Conservation (phyloP, 176 grass and related monocot genomes). For the Echinochloa phyllopogon region DNA sequence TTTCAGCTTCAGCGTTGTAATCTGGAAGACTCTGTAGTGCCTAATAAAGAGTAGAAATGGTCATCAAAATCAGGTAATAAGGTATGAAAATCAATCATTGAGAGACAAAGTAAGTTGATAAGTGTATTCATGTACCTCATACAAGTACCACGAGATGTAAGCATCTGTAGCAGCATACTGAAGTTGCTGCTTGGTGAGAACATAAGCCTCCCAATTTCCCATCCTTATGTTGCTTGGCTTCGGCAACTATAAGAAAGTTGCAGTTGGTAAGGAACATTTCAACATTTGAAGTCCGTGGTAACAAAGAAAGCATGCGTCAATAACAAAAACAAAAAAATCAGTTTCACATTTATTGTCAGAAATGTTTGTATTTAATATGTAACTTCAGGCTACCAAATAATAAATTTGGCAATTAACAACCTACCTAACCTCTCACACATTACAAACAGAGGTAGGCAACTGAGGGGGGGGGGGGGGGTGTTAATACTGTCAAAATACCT, state of each 20-base stretch:
- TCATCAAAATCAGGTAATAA: not conserved
- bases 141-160: conserved; percentile 87
- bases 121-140: conserved; percentile 61
- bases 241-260: conserved; percentile 55
- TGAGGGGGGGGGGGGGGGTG: not conserved
- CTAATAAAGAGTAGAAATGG: conserved; percentile 44
- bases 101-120: conserved; percentile 1
- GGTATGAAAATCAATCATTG: conserved; percentile 15
- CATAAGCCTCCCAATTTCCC: conserved; percentile 89
- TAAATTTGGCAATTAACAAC: not conserved
- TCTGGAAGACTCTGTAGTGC: conserved; percentile 57
- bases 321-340: not conserved
- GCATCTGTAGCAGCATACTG: conserved; percentile 98
- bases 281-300: not conserved
- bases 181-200: conserved; percentile 72
- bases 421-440: not conserved
- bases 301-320: conserved; percentile 19
- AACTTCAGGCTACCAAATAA: not conserved
- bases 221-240: conserved; percentile 88
- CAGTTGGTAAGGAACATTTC: conserved; percentile 8
- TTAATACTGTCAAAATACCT: conserved; percentile 49
- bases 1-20: conserved; percentile 41
- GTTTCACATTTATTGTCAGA: not conserved
- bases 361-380: not conserved
- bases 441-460: not conserved